phyloP scores from a whole-genome alignment of 805 yeast species.

The Cyberlindnera lachancei region DNA sequence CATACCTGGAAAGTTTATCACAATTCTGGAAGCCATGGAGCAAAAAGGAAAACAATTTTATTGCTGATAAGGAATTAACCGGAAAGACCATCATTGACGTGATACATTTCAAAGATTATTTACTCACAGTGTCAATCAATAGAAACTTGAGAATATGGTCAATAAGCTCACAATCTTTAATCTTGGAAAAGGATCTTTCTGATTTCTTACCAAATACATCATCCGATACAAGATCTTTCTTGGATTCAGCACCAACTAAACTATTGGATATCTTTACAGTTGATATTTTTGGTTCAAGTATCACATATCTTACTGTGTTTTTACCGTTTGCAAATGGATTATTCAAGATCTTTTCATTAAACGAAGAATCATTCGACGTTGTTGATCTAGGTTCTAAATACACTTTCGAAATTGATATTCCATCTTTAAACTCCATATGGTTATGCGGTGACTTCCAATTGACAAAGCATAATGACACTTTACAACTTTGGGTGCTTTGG shows the following conservation, averaged over 20 bases:
- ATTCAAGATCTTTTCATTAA: conserved; percentile 32
- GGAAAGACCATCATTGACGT: conserved; percentile 28
- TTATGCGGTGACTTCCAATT: conserved; percentile 39
- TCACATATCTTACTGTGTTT: conserved; percentile 26
- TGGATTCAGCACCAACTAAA: conserved; percentile 26
- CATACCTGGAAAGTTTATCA: conserved; percentile 33
- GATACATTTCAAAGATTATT: conserved; percentile 18
- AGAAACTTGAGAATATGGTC: conserved; percentile 57
- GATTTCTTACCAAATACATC: conserved; percentile 8
- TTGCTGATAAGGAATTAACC: conserved; percentile 35
- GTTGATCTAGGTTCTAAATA: conserved; percentile 21
- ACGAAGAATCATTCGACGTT: conserved; percentile 17
- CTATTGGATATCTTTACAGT: conserved; percentile 17
- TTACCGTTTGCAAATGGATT: conserved; percentile 37
- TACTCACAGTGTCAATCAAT: conserved; percentile 47
- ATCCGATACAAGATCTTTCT: conserved; percentile 17
- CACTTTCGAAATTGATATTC: conserved; percentile 24
- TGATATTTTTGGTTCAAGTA: conserved; percentile 3
- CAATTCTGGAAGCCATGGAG: conserved; percentile 24
- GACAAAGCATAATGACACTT: conserved; percentile 6
- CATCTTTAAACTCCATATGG: conserved; percentile 36
- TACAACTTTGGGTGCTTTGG: conserved; percentile 44
- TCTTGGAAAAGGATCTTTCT: conserved; percentile 20
- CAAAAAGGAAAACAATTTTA: conserved; percentile 20
- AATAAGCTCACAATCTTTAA: conserved; percentile 26